Evolutionary conservation across 495 filamentous ascomycete genomes (phyloP), one percentile per base, ranked within the genome.

Genomic region (Aspergillus funiculosus): DNA sequence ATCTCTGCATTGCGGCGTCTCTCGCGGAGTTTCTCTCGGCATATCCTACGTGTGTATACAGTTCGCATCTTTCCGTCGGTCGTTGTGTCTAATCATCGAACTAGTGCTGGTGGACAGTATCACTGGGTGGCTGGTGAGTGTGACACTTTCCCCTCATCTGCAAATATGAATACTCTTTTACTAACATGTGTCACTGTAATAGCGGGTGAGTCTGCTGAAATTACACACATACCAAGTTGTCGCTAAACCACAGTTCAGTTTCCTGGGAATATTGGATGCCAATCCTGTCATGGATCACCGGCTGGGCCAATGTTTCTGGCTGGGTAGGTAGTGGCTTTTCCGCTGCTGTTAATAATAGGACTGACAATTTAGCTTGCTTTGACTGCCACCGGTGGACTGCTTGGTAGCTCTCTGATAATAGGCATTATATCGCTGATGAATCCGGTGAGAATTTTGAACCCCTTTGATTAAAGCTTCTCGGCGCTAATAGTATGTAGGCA

Each of bases 241-340:
- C 46, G 30, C 53, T 43, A 39, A 53, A 24, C 9, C 3, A 5
- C 14, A 2, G 11, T 18, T 26, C 31, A 58, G 53, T 82, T 28
- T 67, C 73, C 15, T 80, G 75, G 69, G 62, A 69, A 52, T 65
- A 58, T 35, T 85, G 74, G 74, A 77, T 79, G 34, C 78, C 78
- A 1, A 60, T 80, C 15, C 63, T 87, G 5, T 80, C 76, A 8
- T 89, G 80, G 77, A 77, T 81, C 22, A 85, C 81, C 0, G 85
- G 85, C 7, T 89, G 84, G 84, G 79, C 87, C 46, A 87, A 85
- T 58, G 77, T 82, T 21, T 77, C 78, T 22, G 85, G 82, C 13
- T 87, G 83, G 84, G 82, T 87, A 31, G 29, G 50, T 37, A 5
- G 22, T 35, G 5, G 11, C 11, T 18, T 6, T 39, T 15, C 6